Conservation (phyloP, 1,284 basidiomycete species). For the Volvariella surrecta region DNA sequence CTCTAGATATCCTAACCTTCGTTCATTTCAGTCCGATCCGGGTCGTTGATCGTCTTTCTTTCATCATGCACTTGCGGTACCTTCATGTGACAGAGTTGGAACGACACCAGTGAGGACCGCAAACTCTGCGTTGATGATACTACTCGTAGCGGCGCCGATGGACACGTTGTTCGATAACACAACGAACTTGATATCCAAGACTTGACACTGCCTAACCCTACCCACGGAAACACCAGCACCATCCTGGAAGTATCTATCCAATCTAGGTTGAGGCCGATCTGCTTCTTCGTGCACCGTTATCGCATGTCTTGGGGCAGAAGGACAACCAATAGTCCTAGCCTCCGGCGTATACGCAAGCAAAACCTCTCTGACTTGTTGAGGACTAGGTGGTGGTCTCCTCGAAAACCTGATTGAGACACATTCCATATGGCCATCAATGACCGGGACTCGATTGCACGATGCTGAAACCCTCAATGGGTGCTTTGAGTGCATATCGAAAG, state of each 20-base stretch:
- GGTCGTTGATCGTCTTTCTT: no score
- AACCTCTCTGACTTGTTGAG: slow-evolving; percentile 84
- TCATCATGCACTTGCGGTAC: no score
- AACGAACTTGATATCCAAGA: slow-evolving; percentile 95
- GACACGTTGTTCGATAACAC: slow-evolving; percentile 93
- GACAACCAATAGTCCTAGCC: slow-evolving; percentile 75
- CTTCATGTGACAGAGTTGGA: not conserved
- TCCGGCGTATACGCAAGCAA: slow-evolving; percentile 72
- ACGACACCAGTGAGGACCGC: slow-evolving; percentile 80
- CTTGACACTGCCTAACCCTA: slow-evolving; percentile 82
- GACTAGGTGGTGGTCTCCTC: slow-evolving; percentile 72
- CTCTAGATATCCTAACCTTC: no score
- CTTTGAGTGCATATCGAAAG: slow-evolving; percentile 82
- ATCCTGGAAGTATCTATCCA: slow-evolving; percentile 87
- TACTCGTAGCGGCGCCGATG: slow-evolving; percentile 95
- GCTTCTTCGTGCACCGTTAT: slow-evolving; percentile 89
- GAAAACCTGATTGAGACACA: slow-evolving; percentile 86
- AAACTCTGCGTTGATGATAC: slow-evolving; percentile 95
- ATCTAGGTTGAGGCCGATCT: slow-evolving; percentile 90
- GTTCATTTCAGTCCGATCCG: no score
- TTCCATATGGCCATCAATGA: slow-evolving; percentile 88
- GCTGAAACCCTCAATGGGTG: slow-evolving; percentile 85
- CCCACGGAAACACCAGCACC: slow-evolving; percentile 94
- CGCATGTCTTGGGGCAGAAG: slow-evolving; percentile 81
- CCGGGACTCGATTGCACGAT: slow-evolving; percentile 87